Percentiles rank a stretch among this genome's conserved stretches.
Evolutionary conservation across 257 asterid genomes (phyloP).

Genomic region (Schizonepeta tenuifolia): DNA sequence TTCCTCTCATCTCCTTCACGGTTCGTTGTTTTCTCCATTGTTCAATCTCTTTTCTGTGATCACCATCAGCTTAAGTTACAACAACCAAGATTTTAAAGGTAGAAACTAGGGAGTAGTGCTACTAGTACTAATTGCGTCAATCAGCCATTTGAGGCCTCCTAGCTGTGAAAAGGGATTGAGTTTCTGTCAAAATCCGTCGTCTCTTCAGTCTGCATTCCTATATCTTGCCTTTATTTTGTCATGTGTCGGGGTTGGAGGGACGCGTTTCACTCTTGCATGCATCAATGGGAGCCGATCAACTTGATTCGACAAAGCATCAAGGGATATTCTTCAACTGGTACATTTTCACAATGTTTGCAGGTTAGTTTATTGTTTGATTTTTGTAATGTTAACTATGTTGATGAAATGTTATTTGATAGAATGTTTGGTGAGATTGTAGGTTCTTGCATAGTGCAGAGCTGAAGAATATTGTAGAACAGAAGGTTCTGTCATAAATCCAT

Average conservation of each 20-base stretch:
- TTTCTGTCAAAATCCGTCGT: constrained; percentile 47
- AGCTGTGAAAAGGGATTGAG: constrained; percentile 44
- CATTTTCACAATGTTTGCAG: constrained; percentile 55
- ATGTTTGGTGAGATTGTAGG: constrained; percentile 34
- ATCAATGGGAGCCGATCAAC: constrained; percentile 75
- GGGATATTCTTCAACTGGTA: constrained; percentile 66
- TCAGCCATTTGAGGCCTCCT: constrained; percentile 53
- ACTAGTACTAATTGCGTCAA: constrained; percentile 50
- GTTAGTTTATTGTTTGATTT: constrained; percentile 16
- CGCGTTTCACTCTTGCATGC: constrained; percentile 68
- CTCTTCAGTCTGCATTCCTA: constrained; percentile 43
- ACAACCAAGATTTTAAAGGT: neutral
- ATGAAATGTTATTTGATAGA: neutral
- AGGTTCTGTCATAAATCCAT: constrained; percentile 31
- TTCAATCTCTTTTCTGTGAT: neutral
- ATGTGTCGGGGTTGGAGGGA: constrained; percentile 62
- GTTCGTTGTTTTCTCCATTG: neutral
- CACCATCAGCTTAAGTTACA: neutral
- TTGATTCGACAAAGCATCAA: constrained; percentile 47
- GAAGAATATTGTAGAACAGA: constrained; percentile 37
- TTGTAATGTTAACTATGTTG: neutral
- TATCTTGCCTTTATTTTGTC: constrained; percentile 54
- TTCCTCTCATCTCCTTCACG: constrained; percentile 38
- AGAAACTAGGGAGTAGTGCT: constrained; percentile 47
- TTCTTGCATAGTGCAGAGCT: constrained; percentile 69